A percentile compares a stretch with the other conserved stretches of the same genome.
These are phyloP conservation scores for Porodaedalea pini DNA, from an alignment of 1,284 basidiomycete genomes.

Conservation along the genomic window DNA sequence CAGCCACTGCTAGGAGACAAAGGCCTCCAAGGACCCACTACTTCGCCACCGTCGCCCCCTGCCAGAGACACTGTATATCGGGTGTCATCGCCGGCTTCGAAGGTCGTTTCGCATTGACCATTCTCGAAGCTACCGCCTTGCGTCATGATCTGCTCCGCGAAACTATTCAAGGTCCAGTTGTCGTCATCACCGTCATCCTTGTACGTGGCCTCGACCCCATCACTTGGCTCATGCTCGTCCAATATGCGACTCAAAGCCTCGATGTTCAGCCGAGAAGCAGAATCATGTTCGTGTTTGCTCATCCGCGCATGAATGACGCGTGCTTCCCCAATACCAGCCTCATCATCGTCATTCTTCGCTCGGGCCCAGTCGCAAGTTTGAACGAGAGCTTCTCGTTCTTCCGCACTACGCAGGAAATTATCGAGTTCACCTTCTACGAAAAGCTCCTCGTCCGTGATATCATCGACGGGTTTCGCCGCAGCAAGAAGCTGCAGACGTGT, in stretches of 20 bases:
- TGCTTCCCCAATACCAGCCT: constrained; percentile 15
- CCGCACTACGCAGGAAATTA: constrained; percentile 39
- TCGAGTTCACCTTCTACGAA: constrained; percentile 55
- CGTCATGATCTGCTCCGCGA: constrained; percentile 1
- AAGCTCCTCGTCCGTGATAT: constrained; percentile 51
- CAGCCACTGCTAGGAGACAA: constrained; percentile 12
- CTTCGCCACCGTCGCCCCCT: constrained; percentile 7
- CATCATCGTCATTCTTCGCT: constrained; percentile 30
- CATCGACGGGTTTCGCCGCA: constrained; percentile 46
- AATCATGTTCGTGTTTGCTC: background rate
- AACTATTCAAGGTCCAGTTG: background rate
- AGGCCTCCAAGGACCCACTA: constrained; percentile 17
- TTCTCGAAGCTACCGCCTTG: background rate
- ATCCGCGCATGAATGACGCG: background rate
- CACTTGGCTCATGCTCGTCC: constrained; percentile 6
- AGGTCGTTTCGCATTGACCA: background rate
- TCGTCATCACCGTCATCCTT: constrained; percentile 16
- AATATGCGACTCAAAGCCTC: constrained; percentile 17
- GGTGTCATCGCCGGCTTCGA: background rate
- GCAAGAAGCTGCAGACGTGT: constrained; percentile 61
- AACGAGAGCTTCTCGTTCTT: constrained; percentile 38
- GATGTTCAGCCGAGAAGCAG: constrained; percentile 11
- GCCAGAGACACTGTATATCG: background rate
- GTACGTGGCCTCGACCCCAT: constrained; percentile 1
- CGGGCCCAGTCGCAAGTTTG: constrained; percentile 28